Evolutionary conservation across 2,329 filamentous ascomycete species (phyloP), one percentile per base, ranked within the genome.

Genomic region (Drechmeria coniospora): DNA sequence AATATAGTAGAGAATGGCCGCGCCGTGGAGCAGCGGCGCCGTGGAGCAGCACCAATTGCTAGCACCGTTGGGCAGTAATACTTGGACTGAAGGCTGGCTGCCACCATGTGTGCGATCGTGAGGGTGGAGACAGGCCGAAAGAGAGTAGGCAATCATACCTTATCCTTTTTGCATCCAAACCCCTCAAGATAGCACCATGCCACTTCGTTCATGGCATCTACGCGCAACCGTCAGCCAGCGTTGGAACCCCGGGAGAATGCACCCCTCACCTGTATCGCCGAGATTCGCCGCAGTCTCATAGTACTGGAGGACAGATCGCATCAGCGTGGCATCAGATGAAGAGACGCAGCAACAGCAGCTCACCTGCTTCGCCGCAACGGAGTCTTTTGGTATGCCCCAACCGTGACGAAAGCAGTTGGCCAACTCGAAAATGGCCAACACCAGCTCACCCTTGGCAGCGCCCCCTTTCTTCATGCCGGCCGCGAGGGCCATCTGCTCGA

Each of bases 151-250:
- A 25, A 25, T 70, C 81, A 56, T 65, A 94, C 87, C 80, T 93
- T 95, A 62, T 98, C 86, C 54, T 95, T 98, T 54, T 84, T 90
- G 47, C 84, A 87, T 19, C 90, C 90, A 54, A 92, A 93, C n/a
- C 90, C 90, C 49, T 94, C 79, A 16, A 92, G 55, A 63, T 90
- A 95, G 60, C 90, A 98, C 83, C 84, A 92, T 20, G 76, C 90
- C 29, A 78, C 78, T 54, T 95, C 87, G 49, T 94, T 93, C 86
- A 95, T 93, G 32, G 86, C 90, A 59, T 98, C 90, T 74, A 41
- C 23, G 8, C 36, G 32, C 23, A 18, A 16, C 32, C 20, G 24
- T 32, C 28, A 25, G 26, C 32, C 28, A 11, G 5, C 20, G 9
- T n/a, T 11, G 9, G 5, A n/a, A 6, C 5, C 20, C 20, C 20